These are phyloP conservation scores for Hibiscus syriacus DNA, from an alignment of 345 rosid genomes.

Conservation along the genomic window DNA sequence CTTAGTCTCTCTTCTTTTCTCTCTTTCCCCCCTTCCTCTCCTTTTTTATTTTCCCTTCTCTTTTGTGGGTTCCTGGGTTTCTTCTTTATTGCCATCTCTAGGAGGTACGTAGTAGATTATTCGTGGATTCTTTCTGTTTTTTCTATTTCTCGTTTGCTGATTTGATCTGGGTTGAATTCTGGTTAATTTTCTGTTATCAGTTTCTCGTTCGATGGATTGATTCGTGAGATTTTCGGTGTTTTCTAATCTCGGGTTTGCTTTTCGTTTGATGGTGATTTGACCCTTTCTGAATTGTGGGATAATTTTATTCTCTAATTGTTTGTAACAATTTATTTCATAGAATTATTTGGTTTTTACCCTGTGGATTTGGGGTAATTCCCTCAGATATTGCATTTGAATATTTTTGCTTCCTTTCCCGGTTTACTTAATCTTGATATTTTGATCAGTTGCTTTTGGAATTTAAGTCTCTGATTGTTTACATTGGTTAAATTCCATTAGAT, in stretches of 20 bases:
- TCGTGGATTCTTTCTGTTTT: too few relatives aligned
- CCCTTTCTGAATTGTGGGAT: not conserved
- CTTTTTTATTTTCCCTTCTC: slow-evolving; percentile 3
- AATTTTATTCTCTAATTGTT: not conserved
- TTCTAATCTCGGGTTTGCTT: not conserved
- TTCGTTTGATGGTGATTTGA: not conserved
- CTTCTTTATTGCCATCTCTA: not conserved
- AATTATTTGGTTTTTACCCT: not conserved
- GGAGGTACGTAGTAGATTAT: slow-evolving; percentile 3
- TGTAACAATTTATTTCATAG: not conserved
- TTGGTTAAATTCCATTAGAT: slow-evolving; percentile 4
- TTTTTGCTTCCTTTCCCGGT: not conserved
- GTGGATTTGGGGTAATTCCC: not conserved
- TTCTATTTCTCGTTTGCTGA: too few relatives aligned
- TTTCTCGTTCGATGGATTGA: too few relatives aligned
- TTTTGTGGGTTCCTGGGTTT: not conserved
- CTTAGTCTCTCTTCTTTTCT: not conserved
- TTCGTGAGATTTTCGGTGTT: slow-evolving; percentile 10
- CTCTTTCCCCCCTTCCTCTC: slow-evolving; percentile 10
- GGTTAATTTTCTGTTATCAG: too few relatives aligned
- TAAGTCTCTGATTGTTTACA: not conserved
- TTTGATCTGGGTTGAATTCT: too few relatives aligned
- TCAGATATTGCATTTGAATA: not conserved
- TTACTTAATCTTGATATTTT: not conserved
- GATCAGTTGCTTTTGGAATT: not conserved